Evolutionary conservation across 1,284 basidiomycete genomes (phyloP).

Genomic region (Inonotus hispidus): DNA sequence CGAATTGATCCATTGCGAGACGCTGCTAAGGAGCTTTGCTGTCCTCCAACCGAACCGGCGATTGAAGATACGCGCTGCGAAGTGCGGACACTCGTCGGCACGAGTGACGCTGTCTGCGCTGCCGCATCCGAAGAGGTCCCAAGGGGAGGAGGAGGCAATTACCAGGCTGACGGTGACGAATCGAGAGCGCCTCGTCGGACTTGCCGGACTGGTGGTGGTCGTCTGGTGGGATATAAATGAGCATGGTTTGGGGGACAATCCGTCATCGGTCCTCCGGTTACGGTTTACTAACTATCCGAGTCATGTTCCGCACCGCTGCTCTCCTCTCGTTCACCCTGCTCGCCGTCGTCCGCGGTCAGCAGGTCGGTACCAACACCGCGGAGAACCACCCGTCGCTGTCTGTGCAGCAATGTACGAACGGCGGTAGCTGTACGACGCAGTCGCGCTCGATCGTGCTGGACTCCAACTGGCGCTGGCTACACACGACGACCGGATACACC

Average conservation of each 20-base stretch:
- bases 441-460: slow-evolving; percentile 39
- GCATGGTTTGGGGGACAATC: too few species aligned
- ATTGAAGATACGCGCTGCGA: neutral
- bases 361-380: slow-evolving; percentile 34
- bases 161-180: neutral
- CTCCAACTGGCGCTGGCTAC: slow-evolving; percentile 50
- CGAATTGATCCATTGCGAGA: neutral
- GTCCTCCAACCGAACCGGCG: neutral
- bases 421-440: slow-evolving; percentile 35
- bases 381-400: slow-evolving; percentile 39
- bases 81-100: neutral
- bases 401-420: slow-evolving; percentile 35
- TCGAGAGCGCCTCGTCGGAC: neutral
- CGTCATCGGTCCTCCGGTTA: neutral
- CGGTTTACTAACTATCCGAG: neutral
- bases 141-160: too few species aligned
- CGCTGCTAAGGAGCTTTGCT: neutral
- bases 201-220: too few species aligned
- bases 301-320: slow-evolving; percentile 30
- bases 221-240: too few species aligned
- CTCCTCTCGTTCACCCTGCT: slow-evolving; percentile 30
- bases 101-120: neutral
- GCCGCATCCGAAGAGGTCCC: neutral
- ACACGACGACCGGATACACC: slow-evolving; percentile 36
- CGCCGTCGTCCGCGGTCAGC: slow-evolving; percentile 33